Conservation (phyloP, 331 rosid species). For the Telfairia occidentalis region DNA sequence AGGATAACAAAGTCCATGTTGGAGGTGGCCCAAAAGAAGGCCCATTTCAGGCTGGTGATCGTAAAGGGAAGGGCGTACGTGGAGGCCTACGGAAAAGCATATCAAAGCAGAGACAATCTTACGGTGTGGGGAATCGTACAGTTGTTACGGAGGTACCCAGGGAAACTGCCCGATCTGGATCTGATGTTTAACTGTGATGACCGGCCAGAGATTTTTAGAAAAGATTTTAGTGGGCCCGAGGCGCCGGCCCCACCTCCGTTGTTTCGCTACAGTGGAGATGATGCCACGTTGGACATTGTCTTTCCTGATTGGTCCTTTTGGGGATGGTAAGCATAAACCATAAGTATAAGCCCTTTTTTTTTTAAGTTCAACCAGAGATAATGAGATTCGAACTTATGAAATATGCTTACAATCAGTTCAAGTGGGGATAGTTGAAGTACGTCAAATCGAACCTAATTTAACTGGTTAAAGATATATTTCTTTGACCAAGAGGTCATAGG, state of each 20-base stretch:
- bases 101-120: conserved; percentile 7
- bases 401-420: no score
- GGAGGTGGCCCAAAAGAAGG: conserved; percentile 5
- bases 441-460: no score
- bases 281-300: conserved; percentile 2
- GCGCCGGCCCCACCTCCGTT: conserved; percentile 4
- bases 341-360: no score
- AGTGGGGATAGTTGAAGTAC: no score
- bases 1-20: conserved; percentile 11
- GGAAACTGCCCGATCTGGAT: conserved; percentile 8
- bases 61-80: conserved; percentile 12
- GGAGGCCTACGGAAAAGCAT: background rate
- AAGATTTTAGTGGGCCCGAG: background rate
- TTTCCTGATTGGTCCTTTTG: conserved; percentile 20
- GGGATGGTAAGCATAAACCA: conserved; percentile 14
- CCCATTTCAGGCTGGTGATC: conserved; percentile 13
- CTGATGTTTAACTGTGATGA: conserved; percentile 9
- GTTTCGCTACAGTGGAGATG: conserved; percentile 12
- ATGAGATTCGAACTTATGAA: no score
- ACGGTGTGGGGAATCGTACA: conserved; percentile 15
- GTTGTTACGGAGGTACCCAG: conserved; percentile 1
- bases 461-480: no score
- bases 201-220: conserved; percentile 8
- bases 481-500: no score
- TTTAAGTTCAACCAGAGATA: no score